These are phyloP conservation scores for Pyrenophora tritici-repentis DNA, from an alignment of 2,329 filamentous ascomycete genomes.

Conservation along the genomic window DNA sequence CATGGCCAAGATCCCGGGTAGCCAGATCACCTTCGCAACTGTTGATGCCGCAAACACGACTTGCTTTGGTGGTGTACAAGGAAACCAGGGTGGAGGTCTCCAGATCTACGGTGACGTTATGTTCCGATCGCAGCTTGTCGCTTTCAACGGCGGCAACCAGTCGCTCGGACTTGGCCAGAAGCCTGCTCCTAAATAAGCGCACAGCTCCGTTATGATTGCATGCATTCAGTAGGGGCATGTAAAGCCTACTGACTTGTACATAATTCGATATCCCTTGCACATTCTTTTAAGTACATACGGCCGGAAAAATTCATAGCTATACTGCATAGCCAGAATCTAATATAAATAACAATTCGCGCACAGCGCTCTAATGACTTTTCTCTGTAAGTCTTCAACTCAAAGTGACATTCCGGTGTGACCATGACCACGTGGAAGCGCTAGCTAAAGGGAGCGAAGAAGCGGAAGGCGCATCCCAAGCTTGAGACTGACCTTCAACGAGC, in stretches of 20 bases:
- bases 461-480: conserved; percentile 11
- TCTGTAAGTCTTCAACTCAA: background rate
- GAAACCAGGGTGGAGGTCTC: conserved; percentile 56
- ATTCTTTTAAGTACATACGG: conserved; percentile 12
- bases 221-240: background rate
- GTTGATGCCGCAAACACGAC: conserved; percentile 51
- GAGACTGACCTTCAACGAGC: background rate
- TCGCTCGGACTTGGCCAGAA: conserved; percentile 58
- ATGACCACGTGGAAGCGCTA: conserved; percentile 5
- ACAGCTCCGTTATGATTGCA: background rate
- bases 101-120: conserved; percentile 69
- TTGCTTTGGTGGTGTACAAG: conserved; percentile 72
- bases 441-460: background rate
- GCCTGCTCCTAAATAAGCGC: conserved; percentile 9
- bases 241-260: conserved; percentile 13
- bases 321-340: conserved; percentile 2
- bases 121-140: conserved; percentile 64
- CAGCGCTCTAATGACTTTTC: background rate
- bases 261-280: conserved; percentile 9
- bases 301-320: background rate
- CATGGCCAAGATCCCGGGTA: conserved; percentile 62
- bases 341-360: background rate
- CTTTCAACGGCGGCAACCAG: conserved; percentile 61
- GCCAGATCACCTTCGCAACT: conserved; percentile 47
- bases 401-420: background rate